phyloP scores from a whole-genome alignment of 192 early-diverging fungal genomes.

The Linnemannia schmuckeri region DNA sequence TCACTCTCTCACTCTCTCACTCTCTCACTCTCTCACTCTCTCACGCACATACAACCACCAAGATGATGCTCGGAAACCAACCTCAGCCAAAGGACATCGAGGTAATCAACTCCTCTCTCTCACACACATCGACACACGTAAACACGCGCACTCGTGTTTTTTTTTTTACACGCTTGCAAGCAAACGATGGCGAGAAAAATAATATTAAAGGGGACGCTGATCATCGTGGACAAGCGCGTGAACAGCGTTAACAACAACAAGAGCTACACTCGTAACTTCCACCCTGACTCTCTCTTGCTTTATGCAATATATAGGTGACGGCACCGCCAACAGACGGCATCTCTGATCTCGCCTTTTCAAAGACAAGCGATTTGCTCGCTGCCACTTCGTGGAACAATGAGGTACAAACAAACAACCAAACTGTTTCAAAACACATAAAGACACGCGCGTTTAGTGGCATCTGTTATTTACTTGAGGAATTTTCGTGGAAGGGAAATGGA shows the following conservation, averaged over 20 bases:
- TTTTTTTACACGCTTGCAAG: not conserved
- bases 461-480: not conserved
- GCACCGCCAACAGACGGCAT: slow-evolving; percentile 83
- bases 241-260: not conserved
- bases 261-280: not conserved
- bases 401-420: slow-evolving; percentile 45
- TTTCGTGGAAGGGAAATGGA: not conserved
- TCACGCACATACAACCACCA: not conserved
- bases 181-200: not conserved
- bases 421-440: not conserved
- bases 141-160: not conserved
- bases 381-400: slow-evolving; percentile 93
- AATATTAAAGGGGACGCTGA: not conserved
- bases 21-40: not conserved
- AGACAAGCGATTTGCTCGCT: slow-evolving; percentile 86
- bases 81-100: slow-evolving; percentile 49
- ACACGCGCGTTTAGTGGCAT: not conserved
- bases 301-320: slow-evolving; percentile 55
- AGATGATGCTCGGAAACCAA: slow-evolving; percentile 54
- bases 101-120: not conserved
- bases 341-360: slow-evolving; percentile 84
- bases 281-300: not conserved
- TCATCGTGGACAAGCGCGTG: not conserved
- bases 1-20: not conserved
- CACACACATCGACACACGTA: not conserved